phyloP scores from a whole-genome alignment of 2,329 filamentous ascomycete genomes.

The Tolypocladium amazonense region DNA sequence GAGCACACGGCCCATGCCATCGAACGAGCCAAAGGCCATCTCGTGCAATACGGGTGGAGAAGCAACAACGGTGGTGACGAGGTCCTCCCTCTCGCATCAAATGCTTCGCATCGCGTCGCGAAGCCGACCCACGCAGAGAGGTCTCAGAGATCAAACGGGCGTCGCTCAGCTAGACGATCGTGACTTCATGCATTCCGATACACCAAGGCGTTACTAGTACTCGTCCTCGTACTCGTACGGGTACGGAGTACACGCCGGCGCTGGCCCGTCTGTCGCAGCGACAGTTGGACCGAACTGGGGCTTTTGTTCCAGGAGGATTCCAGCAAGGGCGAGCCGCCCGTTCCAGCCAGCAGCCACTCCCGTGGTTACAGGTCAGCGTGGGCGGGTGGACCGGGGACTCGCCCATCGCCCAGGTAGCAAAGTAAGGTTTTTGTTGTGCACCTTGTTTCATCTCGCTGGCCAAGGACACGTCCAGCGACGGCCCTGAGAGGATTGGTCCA shows the following conservation, averaged over 20 bases:
- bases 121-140: slow-evolving; percentile 5
- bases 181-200: slow-evolving; percentile 25
- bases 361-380: background rate
- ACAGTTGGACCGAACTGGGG: background rate
- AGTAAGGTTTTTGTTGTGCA: background rate
- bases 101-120: slow-evolving; percentile 9
- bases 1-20: background rate
- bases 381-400: background rate
- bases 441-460: background rate
- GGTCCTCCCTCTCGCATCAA: slow-evolving; percentile 6
- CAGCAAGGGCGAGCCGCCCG: background rate
- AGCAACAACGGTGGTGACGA: background rate
- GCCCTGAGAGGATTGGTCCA: background rate
- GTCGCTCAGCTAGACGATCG: slow-evolving; percentile 2
- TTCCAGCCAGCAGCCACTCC: background rate
- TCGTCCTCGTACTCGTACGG: background rate
- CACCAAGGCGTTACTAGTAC: background rate
- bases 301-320: background rate
- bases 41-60: background rate
- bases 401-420: background rate
- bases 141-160: slow-evolving; percentile 9
- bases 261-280: background rate
- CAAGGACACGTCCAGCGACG: background rate
- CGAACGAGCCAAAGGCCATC: background rate
- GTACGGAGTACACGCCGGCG: background rate